phyloP scores from a whole-genome alignment of 1,139 yeast species.

The Taphrina pruni region DNA sequence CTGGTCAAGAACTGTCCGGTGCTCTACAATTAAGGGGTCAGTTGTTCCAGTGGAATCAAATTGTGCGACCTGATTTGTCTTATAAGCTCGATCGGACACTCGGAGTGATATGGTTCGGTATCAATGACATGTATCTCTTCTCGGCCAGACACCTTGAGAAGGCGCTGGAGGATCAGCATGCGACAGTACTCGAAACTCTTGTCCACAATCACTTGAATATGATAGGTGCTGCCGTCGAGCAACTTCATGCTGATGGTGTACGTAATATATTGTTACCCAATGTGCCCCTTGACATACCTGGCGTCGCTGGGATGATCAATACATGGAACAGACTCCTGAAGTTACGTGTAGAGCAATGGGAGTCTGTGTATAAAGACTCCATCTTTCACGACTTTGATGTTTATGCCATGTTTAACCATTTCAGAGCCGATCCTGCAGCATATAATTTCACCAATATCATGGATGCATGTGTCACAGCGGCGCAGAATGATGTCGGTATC shows the following conservation, averaged over 20 bases:
- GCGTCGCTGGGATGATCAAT: not conserved
- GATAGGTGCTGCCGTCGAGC: not conserved
- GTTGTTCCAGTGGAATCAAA: not conserved
- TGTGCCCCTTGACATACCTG: constrained; percentile 7
- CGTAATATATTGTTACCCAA: constrained; percentile 1
- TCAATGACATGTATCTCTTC: constrained; percentile 1
- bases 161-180: constrained; percentile 3
- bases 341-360: not conserved
- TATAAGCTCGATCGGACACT: constrained; percentile 1
- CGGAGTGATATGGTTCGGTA: constrained; percentile 8
- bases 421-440: not conserved
- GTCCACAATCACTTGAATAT: not conserved
- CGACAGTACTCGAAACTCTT: not conserved
- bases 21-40: not conserved
- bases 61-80: not conserved
- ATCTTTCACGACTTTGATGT: not conserved
- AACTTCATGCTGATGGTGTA: not conserved
- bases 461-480: not conserved
- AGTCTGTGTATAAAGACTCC: not conserved
- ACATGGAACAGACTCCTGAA: constrained; percentile 3
- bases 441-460: constrained; percentile 4
- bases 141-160: not conserved
- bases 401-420: constrained; percentile 5
- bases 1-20: not conserved
- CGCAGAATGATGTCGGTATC: too few species aligned